These are phyloP conservation scores for Calonectria pseudoturangicola DNA, from an alignment of 2,329 filamentous ascomycete genomes.

Conservation along the genomic window DNA sequence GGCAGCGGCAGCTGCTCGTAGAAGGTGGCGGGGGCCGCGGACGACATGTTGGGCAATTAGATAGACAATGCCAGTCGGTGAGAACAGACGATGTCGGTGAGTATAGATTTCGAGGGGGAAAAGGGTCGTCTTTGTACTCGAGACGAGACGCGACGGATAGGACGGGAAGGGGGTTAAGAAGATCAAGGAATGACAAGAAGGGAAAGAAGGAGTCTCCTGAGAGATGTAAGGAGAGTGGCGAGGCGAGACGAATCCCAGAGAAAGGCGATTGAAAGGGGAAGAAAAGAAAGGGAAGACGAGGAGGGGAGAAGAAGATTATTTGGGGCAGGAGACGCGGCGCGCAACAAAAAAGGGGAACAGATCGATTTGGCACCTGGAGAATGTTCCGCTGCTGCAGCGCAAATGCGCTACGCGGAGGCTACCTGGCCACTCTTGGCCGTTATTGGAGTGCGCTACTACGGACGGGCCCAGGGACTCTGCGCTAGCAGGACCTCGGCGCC, in stretches of 20 bases:
- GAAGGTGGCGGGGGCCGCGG: conserved; percentile 64
- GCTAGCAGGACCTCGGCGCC: conserved; percentile 31
- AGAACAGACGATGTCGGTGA: conserved; percentile 25
- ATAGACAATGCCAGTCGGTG: conserved; percentile 38
- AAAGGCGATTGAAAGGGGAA: conserved; percentile 51
- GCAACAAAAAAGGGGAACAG: conserved; percentile 61
- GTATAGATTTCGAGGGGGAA: conserved; percentile 7
- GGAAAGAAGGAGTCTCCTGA: conserved; percentile 51
- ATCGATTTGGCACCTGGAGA: conserved; percentile 44
- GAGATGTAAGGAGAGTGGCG: conserved; percentile 45
- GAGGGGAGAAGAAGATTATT: conserved; percentile 55
- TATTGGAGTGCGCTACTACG: conserved; percentile 34
- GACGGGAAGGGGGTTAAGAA: conserved; percentile 50
- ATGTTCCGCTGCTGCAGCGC: conserved; percentile 30
- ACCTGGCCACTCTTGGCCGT: conserved; percentile 23
- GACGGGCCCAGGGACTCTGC: conserved; percentile 35
- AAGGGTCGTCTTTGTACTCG: conserved; percentile 14
- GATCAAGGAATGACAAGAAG: conserved; percentile 62
- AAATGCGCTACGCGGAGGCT: conserved; percentile 28
- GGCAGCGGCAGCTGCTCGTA: conserved; percentile 79
- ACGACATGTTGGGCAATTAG: conserved; percentile 60
- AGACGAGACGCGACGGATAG: conserved; percentile 53
- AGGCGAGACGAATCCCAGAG: conserved; percentile 44
- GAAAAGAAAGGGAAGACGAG: conserved; percentile 55
- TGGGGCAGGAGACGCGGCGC: conserved; percentile 50